phyloP scores from a whole-genome alignment of 257 asterid genomes.

The Solanum tarapatanum region DNA sequence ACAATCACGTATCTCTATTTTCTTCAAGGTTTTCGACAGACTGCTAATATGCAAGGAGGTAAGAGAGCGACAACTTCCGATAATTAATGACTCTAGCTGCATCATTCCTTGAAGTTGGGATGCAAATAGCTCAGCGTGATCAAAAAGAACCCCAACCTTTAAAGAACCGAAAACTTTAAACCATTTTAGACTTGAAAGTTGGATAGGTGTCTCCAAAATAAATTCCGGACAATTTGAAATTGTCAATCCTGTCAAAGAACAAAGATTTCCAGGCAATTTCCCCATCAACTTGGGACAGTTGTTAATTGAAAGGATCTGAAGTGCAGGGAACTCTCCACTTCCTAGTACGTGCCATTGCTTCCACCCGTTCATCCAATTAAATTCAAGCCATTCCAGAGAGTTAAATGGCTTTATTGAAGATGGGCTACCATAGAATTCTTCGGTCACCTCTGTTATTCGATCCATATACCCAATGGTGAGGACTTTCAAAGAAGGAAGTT shows the following conservation, averaged over 20 bases:
- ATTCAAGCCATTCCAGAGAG: neutral
- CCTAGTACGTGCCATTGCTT: neutral
- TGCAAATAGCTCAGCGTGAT: neutral
- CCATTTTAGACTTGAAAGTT: neutral
- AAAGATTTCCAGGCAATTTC: neutral
- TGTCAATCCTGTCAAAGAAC: neutral
- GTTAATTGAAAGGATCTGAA: neutral
- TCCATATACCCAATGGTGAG: neutral
- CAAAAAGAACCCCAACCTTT: neutral
- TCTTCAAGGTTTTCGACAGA: neutral
- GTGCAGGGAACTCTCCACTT: neutral
- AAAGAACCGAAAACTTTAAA: neutral
- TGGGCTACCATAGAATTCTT: neutral
- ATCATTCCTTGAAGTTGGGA: neutral
- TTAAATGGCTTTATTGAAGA: neutral
- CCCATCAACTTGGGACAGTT: neutral
- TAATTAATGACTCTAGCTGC: too few species aligned
- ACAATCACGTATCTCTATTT: fast-evolving
- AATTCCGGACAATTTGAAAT: neutral
- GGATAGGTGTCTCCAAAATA: neutral
- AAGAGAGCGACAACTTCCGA: neutral
- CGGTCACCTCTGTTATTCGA: neutral
- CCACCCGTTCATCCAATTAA: neutral
- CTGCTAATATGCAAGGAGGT: neutral
- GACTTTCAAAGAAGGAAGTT: neutral